Base-by-base conservation (phyloP, 192 early-diverging fungal genomes). In the Obelidium mucronatum region DNA sequence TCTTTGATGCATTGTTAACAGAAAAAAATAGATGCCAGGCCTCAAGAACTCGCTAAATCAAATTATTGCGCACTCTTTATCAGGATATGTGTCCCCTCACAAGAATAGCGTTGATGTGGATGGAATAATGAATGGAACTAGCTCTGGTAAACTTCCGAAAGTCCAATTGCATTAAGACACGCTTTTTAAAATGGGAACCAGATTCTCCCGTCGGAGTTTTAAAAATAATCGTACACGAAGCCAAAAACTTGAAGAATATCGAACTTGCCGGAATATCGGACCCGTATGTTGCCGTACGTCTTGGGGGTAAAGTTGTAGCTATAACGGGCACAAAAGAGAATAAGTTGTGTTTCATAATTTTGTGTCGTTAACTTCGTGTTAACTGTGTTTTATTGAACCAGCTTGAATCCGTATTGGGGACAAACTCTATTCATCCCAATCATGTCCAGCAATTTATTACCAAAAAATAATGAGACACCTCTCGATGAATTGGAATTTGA, bases 191-290 rank as follows among this genome's bases (percentile, higher is more conserved):
- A 40, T 65, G 40, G 37, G 8, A 37, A 37, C 30, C 58, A 74
- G 87, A 94, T 59, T 79, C 87, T 35, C 92, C 94, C 33, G 91
- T 92, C 72, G 98, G 98, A 74, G 93, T 99, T 13, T 84, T 98
- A 2, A 87, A 91, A 51, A 79, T 96, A 52, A 90, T 86, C 28
- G 81, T 99, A 42, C 88, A 92, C 70, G 89, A 90, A 40, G 98
- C 93, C 30, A 91, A 90, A 54, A 88, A 89, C 3, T 80, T 99
- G 66, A 93, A 91, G 80, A 97, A 97, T 81, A 82, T 86, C 36
- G 98, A 98, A 78, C 81, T 93, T 11, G 89, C 96, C 63, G 94
- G 95, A 74, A 92, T 87, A 70, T 89, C 92, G 28, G 98, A 99
- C 80, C 98, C 98, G 33, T 97, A 94, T 76, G 84, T 92, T 66